Conservation (phyloP, 331 rosid species). For the Saraca asoca region DNA sequence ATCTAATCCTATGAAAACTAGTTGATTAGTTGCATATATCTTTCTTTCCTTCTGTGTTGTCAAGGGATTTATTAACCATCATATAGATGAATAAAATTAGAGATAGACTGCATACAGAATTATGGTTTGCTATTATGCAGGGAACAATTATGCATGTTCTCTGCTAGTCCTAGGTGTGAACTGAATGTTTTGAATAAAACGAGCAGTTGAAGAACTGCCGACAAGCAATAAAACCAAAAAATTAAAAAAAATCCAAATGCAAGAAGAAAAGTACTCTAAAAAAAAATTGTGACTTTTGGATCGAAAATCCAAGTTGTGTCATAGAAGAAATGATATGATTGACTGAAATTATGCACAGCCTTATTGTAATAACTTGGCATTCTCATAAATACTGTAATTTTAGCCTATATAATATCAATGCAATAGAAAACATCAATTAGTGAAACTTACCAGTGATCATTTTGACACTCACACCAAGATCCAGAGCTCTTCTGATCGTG, state of each 20-base stretch:
- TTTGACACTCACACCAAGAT: constrained; percentile 80
- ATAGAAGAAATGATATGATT: not conserved
- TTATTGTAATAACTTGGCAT: too few relatives aligned
- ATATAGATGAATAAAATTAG: not conserved
- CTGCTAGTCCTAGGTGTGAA: constrained; percentile 8
- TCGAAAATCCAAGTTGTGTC: not conserved
- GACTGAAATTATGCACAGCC: not conserved
- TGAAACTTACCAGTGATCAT: constrained; percentile 65
- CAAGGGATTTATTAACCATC: not conserved
- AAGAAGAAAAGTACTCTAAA: not conserved
- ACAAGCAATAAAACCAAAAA: not conserved
- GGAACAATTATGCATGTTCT: constrained; percentile 8
- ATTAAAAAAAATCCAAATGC: too few relatives aligned
- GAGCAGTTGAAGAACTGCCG: not conserved
- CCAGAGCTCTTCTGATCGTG: constrained; percentile 80
- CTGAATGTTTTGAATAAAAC: constrained; percentile 5
- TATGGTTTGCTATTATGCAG: not conserved
- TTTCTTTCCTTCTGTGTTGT: not conserved
- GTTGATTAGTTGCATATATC: not conserved
- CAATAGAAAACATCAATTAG: not conserved
- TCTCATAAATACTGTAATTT: not conserved
- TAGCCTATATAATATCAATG: constrained; percentile 1
- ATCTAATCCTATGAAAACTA: not conserved
- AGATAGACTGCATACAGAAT: not conserved
- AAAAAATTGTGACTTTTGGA: not conserved